Base-by-base conservation (phyloP, 768 basidiomycete genomes). In the Antrodiella citrinella region DNA sequence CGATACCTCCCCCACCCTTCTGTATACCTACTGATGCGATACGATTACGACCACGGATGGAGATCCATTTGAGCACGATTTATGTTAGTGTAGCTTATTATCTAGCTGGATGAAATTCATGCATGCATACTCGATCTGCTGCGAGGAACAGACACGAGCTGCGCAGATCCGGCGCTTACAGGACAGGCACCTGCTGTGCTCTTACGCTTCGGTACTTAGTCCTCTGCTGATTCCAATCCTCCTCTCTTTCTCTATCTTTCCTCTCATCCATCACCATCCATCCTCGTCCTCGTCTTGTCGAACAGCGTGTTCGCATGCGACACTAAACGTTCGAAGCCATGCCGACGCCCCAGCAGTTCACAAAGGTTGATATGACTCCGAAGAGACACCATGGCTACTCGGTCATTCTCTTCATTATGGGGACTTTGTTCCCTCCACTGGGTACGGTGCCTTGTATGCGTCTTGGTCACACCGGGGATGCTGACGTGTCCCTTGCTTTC, bases 391-490 rank as follows among this genome's bases (percentile, higher is more conserved):
- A 95, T 73, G 91, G 83, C 23, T 95, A 84, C 64, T 70, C 81
- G 12, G 81, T 86, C 51, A 35, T 93, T 10, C 75, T 97, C 26
- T 93, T 92, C 68, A 79, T 96, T 47, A 66, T 89, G 51, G 94
- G 93, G n/a, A 86, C 90, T 1, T 72, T 97, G 46, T 81, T 97
- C 51, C 93, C 93, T 7, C 93, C 93, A 23, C 75, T 97, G 23
- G 93, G 93, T 94, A 44, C 48, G 77, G 68, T n/a, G 26, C 38
- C 25, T 41, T 25, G 10, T 38, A 10, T 38, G n/a, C n/a, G n/a
- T n/a, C n/a, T 38, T 10, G 10, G 35, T 38, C 10, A 38, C 35
- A 18, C 35, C 10, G 35, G 10, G 35, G 10, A 18, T 18, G 18
- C 35, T 22, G 44, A 47, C 49, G 51, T 53, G 40, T 38, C 41